Evolutionary conservation across 768 basidiomycete genomes (phyloP), one percentile per base, ranked within the genome.

Genomic region (Filobasidium floriforme): DNA sequence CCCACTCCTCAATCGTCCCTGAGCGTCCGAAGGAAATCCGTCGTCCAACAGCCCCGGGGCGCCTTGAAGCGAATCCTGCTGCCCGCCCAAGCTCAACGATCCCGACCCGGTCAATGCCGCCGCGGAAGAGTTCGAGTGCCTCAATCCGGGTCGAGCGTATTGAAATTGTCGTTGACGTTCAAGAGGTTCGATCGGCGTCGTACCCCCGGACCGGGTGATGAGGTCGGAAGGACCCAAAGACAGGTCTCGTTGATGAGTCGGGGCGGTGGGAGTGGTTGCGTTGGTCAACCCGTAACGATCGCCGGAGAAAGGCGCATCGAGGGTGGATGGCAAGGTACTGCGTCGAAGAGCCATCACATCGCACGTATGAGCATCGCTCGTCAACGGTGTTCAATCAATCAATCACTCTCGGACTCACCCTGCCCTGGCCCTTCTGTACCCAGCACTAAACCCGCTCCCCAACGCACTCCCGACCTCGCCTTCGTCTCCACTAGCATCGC

Each of bases 351-450:
- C 60, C 29, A 37, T 22, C 7, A 60, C 82, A n/a, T 82, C 80
- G 46, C 24, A 43, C 4, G 9, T 63, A 26, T 81, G 78, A 71
- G 65, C n/a, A 65, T 65, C 22, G 3, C 46, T 12, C 2, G 22
- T 24, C 15, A 51, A 15, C 10, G 18, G 14, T 37, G 41, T 32
- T 57, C 43, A 9, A 37, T 44, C 57, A 9, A 28, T 3, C 7
- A 26, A n/a, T 18, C 60, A 63, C 41, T 60, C 19, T 54, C 74
- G 10, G 22, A 74, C 77, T 71, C 59, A 79, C 79, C 92, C 94
- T 71, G 93, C 94, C 86, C 92, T 87, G 75, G 92, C 90, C 83
- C 92, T 87, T 81, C 90, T 86, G 79, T 92, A 94, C 68, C 90
- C 89, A 26, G 54, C 54, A 26, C 29, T 57, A 24, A 57, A 57